Base-by-base conservation (phyloP, 2,329 filamentous ascomycete genomes). In the Ceratocystis cacaofunesta region DNA sequence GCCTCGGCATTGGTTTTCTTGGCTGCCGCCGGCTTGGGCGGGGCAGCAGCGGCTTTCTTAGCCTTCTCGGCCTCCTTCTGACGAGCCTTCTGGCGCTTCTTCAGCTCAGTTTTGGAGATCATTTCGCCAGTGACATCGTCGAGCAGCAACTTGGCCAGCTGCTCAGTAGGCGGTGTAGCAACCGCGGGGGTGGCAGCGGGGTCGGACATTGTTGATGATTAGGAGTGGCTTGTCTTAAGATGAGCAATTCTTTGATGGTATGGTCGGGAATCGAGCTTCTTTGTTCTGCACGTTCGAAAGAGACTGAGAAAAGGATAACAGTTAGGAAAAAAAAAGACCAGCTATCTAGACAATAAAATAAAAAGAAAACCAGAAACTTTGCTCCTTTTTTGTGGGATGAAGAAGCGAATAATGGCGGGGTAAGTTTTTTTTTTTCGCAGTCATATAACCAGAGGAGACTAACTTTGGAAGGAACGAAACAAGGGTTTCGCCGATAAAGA, bases 61-160 rank as follows among this genome's bases (percentile, higher is more conserved):
- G 85, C 85, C 87, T 95, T 96, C 79, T 91, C 89, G 70, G 88
- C 88, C 68, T 95, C 91, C 76, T 84, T 85, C 76, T 92, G 85
- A 70, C 92, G 87, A 74, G 87, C 82, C 89, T 99, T 99, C 79
- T 92, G 85, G 72, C 92, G 86, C 80, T 90, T 92, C 90, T 99
- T 99, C 75, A 97, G 80, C 78, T 92, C 87, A 17, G 85, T 84
- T 85, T 92, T 92, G 78, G 88, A 92, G 68, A 88, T 75, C 76
- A 77, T 86, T 79, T 99, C 94, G 72, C 94, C 94, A 15, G 94
- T 97, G 69, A 92, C 90, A 73, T 95, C 90, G 76, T 99, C 94
- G 62, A 94, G 83, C 76, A 92, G 83, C 70, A 95, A 82, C 78
- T 92, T 90, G 72, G 82, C 82, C 70, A 86, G 76, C 71, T 77